These are phyloP conservation scores for Daldinia decipiens DNA, from an alignment of 495 filamentous ascomycete species.

Conservation along the genomic window DNA sequence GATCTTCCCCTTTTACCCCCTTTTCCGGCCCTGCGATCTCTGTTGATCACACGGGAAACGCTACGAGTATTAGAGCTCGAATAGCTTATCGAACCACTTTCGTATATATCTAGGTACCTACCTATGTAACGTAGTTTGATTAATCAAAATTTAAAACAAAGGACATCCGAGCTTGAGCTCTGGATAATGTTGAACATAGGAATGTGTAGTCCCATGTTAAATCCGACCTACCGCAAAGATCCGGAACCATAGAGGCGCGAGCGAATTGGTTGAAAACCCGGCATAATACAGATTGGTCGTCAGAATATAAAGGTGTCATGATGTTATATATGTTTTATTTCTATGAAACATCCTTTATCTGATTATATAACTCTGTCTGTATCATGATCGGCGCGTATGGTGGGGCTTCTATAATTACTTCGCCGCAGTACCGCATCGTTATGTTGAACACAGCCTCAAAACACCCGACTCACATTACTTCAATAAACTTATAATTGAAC, in stretches of 20 bases:
- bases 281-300: neutral
- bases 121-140: neutral
- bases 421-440: neutral
- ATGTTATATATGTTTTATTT: neutral
- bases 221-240: neutral
- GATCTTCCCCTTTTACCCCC: too few species aligned
- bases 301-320: neutral
- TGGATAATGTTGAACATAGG: neutral
- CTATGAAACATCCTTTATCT: neutral
- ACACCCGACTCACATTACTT: constrained; percentile 2
- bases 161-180: neutral
- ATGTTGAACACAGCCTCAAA: constrained; percentile 18
- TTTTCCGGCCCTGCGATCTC: too few species aligned
- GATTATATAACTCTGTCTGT: neutral
- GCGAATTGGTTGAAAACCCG: neutral
- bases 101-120: neutral
- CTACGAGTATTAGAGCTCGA: neutral
- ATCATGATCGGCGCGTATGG: constrained; percentile 20
- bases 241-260: neutral
- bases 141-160: neutral
- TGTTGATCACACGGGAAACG: too few species aligned
- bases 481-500: neutral
- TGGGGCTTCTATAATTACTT: constrained; percentile 4
- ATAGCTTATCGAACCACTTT: neutral
- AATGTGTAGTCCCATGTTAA: neutral